A percentile compares a stretch with the other conserved stretches of the same genome.
phyloP scores from a whole-genome alignment of 192 early-diverging fungal genomes.

The Coemansia pectinata region DNA sequence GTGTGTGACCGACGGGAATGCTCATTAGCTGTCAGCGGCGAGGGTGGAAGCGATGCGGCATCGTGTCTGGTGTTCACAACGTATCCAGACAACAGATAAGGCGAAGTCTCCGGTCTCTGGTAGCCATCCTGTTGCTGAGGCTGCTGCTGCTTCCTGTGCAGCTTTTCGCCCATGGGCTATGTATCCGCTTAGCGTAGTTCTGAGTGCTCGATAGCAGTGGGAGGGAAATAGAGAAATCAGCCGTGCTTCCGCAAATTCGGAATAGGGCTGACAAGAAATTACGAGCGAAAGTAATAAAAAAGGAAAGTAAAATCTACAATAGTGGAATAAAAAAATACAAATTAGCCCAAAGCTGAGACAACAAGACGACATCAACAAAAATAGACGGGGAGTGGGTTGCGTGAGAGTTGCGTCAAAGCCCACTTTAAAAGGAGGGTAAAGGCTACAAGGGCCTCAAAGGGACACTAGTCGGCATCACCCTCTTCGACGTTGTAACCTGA shows the following conservation, averaged over 20 bases:
- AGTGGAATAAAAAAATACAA: neutral
- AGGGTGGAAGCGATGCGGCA: constrained; percentile 13
- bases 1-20: neutral
- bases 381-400: neutral
- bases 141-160: constrained; percentile 13
- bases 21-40: neutral
- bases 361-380: constrained; percentile 4
- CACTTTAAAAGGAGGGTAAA: neutral
- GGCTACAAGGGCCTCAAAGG: neutral
- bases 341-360: neutral
- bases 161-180: constrained; percentile 12
- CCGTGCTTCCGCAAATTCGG: neutral
- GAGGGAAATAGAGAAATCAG: neutral
- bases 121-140: constrained; percentile 3
- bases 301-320: neutral
- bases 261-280: neutral
- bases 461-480: neutral
- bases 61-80: constrained; percentile 10
- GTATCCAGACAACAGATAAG: constrained; percentile 16
- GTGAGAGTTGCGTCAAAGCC: neutral
- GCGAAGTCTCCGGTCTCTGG: constrained; percentile 17
- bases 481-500: neutral
- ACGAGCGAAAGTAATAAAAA: neutral
- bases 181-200: neutral
- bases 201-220: neutral